phyloP scores from a whole-genome alignment of 257 asterid species.

The Voacanga thouarsii region DNA sequence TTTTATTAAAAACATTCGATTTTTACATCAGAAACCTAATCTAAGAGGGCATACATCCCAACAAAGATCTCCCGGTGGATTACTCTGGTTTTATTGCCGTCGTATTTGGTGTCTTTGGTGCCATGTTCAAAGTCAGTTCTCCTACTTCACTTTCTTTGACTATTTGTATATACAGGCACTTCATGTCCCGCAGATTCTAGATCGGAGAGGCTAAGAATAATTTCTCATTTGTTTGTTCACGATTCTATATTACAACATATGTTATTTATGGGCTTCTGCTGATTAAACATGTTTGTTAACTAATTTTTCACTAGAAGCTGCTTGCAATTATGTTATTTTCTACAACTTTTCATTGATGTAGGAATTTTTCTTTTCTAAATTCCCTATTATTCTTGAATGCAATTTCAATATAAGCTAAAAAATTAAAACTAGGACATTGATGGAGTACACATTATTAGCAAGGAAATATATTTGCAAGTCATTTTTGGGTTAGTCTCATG shows the following conservation, averaged over 20 bases:
- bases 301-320: slow-evolving; percentile 46
- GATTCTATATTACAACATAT: not conserved
- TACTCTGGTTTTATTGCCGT: slow-evolving; percentile 87
- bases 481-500: not conserved
- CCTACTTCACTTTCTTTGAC: not conserved
- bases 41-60: too few species aligned
- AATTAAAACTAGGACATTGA: not conserved
- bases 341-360: not conserved
- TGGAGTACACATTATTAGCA: not conserved
- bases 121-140: slow-evolving; percentile 45
- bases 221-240: not conserved
- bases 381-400: not conserved
- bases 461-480: not conserved
- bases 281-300: not conserved
- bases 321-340: slow-evolving; percentile 41
- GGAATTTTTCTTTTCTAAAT: not conserved
- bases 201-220: not conserved
- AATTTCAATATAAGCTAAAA: not conserved
- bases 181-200: not conserved
- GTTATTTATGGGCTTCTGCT: not conserved
- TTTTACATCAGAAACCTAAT: too few species aligned
- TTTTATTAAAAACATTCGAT: too few species aligned
- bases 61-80: slow-evolving; percentile 77
- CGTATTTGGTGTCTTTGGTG: slow-evolving; percentile 77
- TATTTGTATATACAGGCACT: not conserved